Base-by-base conservation (phyloP, 2,329 filamentous ascomycete genomes). In the Fonsecaea pedrosoi region DNA sequence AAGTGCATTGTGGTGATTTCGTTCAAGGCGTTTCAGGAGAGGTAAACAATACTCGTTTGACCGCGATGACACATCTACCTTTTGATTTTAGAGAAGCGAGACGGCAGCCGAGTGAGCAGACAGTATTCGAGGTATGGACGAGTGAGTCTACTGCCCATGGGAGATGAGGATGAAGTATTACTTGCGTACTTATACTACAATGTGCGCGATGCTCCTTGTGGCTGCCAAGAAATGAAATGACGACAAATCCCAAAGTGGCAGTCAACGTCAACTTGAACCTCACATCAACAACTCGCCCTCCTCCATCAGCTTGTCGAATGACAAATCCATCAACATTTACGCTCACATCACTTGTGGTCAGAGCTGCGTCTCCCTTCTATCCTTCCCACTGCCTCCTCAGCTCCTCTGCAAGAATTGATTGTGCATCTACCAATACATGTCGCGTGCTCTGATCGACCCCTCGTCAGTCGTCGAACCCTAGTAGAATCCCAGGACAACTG, bases 171-270 rank as follows among this genome's bases (percentile, higher is more conserved):
- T 38, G 40, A 18, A n/a, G 38, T 45, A 45, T 45, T 10, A 45
- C 4, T 32, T 32, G 2, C 30, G 6, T 32, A 32, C 6, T 32
- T 32, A 32, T 32, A 32, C 6, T 32, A 0, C 30, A 32, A 32
- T 32, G 30, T 45, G 40, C 15, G 15, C 10, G 21, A 50, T 50
- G 18, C 45, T 48, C n/a, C 1, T 10, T 10, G 45, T 2, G 10
- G 45, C 18, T 25, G 45, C 45, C 45, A 50, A 50, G 45, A 50
- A 50, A 9, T 50, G 3, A 50, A 50, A 50, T 50, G 45, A 50
- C 45, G 45, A 50, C 45, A 50, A 30, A 32, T 32, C 12, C 21
- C 8, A 25, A 50, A 25, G 45, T 13, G 7, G 45, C 45, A 25
- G 7, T 18, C 8, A 30, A 50, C 25, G 45, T 50, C 18, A 50